Conservation (phyloP, 2,329 filamentous ascomycete genomes). For the Monosporascus ibericus region DNA sequence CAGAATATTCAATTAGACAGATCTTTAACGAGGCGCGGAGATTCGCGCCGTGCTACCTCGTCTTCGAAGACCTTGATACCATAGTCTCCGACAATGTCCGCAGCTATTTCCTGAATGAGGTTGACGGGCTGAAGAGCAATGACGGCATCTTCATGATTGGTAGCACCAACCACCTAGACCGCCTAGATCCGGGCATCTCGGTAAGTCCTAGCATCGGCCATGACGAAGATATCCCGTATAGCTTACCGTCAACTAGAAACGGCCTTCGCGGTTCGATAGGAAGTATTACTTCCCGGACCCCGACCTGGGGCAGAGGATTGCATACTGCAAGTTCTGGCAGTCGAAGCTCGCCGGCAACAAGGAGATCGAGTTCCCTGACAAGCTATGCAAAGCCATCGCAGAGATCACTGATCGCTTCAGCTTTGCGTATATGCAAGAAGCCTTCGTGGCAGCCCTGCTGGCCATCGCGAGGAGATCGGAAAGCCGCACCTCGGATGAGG, state of each 20-base stretch:
- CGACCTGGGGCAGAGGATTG: constrained; percentile 43
- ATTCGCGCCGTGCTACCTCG: constrained; percentile 61
- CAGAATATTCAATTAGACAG: constrained; percentile 45
- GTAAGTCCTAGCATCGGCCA: constrained; percentile 23
- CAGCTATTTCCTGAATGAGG: constrained; percentile 67
- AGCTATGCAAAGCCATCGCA: constrained; percentile 52
- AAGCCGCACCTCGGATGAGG: constrained; percentile 17
- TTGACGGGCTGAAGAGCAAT: constrained; percentile 63
- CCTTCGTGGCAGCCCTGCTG: constrained; percentile 57
- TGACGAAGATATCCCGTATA: background rate
- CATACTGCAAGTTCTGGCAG: constrained; percentile 60
- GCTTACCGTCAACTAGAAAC: constrained; percentile 38
- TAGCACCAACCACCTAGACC: constrained; percentile 60
- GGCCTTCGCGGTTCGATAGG: constrained; percentile 60
- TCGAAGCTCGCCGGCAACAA: constrained; percentile 48
- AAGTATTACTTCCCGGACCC: constrained; percentile 62
- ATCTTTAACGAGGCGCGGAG: constrained; percentile 56
- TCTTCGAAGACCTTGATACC: constrained; percentile 67
- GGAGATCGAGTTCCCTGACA: constrained; percentile 54
- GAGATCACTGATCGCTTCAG: constrained; percentile 59
- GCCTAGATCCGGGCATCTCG: constrained; percentile 59
- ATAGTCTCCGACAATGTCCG: constrained; percentile 55
- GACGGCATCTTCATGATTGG: constrained; percentile 67
- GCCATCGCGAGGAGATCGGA: constrained; percentile 41
- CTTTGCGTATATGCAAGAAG: constrained; percentile 66